Evolutionary conservation across 768 basidiomycete species (phyloP).

Genomic region (Podaxis sp.): DNA sequence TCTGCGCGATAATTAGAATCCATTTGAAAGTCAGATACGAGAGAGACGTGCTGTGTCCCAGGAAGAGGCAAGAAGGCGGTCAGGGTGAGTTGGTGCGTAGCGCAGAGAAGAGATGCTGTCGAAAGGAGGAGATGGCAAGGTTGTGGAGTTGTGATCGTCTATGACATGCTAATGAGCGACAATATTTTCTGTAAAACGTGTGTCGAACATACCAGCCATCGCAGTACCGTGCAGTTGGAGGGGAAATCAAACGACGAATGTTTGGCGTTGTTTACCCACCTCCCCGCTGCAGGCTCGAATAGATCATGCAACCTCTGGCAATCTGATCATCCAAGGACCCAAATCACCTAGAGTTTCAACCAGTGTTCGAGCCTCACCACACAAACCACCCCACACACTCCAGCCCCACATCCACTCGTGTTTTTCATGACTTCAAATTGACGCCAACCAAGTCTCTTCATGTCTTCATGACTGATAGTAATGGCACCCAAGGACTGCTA

Average conservation of each 20-base stretch:
- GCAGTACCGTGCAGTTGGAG: background rate
- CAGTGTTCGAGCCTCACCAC: too few species aligned
- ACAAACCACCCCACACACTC: too few species aligned
- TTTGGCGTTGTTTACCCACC: background rate
- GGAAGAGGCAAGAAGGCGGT: slow-evolving; percentile 78
- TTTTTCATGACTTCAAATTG: too few species aligned
- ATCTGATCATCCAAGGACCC: too few species aligned
- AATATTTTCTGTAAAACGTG: background rate
- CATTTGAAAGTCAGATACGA: background rate
- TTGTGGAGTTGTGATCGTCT: slow-evolving; percentile 15
- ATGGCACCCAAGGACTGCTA: too few species aligned
- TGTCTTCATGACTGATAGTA: too few species aligned
- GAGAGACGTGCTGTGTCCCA: slow-evolving; percentile 73
- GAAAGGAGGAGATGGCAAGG: slow-evolving; percentile 28
- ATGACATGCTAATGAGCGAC: background rate
- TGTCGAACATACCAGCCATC: slow-evolving; percentile 9
- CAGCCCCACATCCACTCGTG: too few species aligned
- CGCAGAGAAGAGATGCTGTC: slow-evolving; percentile 81
- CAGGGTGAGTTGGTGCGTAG: slow-evolving; percentile 79
- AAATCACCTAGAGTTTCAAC: too few species aligned
- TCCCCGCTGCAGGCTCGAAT: too few species aligned
- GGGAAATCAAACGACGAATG: background rate
- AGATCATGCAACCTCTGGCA: too few species aligned
- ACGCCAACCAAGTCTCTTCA: too few species aligned
- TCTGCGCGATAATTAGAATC: slow-evolving; percentile 21